These are phyloP conservation scores for Diaporthe longicolla DNA, from an alignment of 2,329 filamentous ascomycete species.

Conservation along the genomic window DNA sequence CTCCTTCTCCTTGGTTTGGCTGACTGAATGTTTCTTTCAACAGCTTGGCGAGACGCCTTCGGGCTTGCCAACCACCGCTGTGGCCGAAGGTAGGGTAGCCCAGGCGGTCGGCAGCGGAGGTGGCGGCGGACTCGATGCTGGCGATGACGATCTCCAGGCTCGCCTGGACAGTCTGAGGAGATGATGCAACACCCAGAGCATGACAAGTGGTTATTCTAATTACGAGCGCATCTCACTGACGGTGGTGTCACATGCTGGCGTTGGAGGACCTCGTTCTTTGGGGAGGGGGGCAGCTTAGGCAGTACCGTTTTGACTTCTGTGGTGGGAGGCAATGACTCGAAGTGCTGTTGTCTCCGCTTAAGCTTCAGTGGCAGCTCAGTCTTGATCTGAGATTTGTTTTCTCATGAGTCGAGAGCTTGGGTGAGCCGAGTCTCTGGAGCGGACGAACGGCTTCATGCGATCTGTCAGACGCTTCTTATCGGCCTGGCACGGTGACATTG, in stretches of 20 bases:
- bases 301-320: conserved; percentile 2
- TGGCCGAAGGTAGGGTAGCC: conserved; percentile 83
- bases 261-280: background rate
- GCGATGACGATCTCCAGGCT: conserved; percentile 95
- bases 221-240: background rate
- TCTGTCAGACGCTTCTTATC: background rate
- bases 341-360: background rate
- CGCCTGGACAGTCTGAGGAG: conserved; percentile 87
- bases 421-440: background rate
- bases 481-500: background rate
- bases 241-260: conserved; percentile 14
- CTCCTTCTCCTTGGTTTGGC: background rate
- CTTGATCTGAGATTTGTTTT: background rate
- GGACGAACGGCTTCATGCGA: background rate
- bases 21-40: conserved; percentile 48
- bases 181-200: conserved; percentile 49
- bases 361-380: background rate
- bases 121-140: conserved; percentile 68
- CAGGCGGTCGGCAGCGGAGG: conserved; percentile 82
- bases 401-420: background rate
- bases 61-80: conserved; percentile 81
- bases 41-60: conserved; percentile 94
- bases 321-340: conserved; percentile 21
- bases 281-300: conserved; percentile 4
- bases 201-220: background rate